These are phyloP conservation scores for Candida manassasensis DNA, from an alignment of 805 yeast species.

Conservation along the genomic window DNA sequence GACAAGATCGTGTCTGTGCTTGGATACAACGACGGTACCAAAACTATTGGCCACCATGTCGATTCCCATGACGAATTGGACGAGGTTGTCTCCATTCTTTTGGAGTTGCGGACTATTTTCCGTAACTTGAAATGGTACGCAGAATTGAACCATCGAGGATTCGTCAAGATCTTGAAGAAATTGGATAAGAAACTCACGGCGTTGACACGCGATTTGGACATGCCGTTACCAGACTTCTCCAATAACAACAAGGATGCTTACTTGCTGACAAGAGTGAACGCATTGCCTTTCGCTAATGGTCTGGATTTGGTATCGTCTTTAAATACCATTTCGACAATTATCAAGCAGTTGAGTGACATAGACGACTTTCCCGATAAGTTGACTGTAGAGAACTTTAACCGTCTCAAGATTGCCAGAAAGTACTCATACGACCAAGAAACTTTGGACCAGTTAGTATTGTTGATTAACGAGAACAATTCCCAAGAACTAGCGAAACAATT, in stretches of 20 bases:
- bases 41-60: slow-evolving; percentile 23
- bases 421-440: slow-evolving; percentile 23
- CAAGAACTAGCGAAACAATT: slow-evolving; percentile 41
- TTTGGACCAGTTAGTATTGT: slow-evolving; percentile 17
- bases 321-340: slow-evolving; percentile 45
- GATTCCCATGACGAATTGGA: slow-evolving; percentile 39
- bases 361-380: slow-evolving; percentile 7
- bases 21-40: slow-evolving; percentile 20
- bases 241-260: slow-evolving; percentile 29
- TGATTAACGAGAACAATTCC: slow-evolving; percentile 39
- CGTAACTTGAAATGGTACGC: slow-evolving; percentile 92
- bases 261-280: slow-evolving; percentile 61
- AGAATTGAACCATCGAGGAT: slow-evolving; percentile 86
- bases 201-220: slow-evolving; percentile 19
- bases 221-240: slow-evolving; percentile 10
- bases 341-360: slow-evolving; percentile 47
- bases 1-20: slow-evolving; percentile 38
- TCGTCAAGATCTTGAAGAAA: slow-evolving; percentile 82
- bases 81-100: slow-evolving; percentile 46
- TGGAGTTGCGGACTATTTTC: slow-evolving; percentile 70
- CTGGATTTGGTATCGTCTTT: slow-evolving; percentile 52
- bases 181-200: slow-evolving; percentile 67
- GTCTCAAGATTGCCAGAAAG: slow-evolving; percentile 21
- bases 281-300: slow-evolving; percentile 76
- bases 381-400: slow-evolving; percentile 9